Evolutionary conservation across 768 basidiomycete genomes (phyloP).

Genomic region (Trametes meyenii): DNA sequence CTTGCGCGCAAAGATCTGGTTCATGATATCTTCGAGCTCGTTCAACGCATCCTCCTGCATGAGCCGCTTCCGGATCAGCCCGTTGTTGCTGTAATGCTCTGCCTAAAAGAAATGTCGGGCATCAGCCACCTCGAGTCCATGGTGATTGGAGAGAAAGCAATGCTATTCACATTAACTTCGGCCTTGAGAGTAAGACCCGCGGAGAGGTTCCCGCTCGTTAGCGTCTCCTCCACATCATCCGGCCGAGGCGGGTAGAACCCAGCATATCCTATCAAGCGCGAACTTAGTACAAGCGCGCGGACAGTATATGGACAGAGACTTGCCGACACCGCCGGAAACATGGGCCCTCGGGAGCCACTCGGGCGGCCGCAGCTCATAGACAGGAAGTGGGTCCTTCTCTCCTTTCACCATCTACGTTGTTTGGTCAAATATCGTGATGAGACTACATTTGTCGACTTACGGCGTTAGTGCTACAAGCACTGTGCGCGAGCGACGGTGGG

Average conservation of each 20-base stretch:
- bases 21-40: conserved; percentile 75
- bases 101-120: conserved; percentile 42
- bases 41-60: conserved; percentile 53
- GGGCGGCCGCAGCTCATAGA: conserved; percentile 71
- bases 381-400: conserved; percentile 42
- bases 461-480: too few species aligned
- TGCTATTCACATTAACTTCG: conserved; percentile 57
- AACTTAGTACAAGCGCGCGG: background rate
- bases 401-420: conserved; percentile 25
- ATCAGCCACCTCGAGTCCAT: background rate
- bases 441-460: background rate
- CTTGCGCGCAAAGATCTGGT: conserved; percentile 69
- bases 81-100: conserved; percentile 63
- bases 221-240: conserved; percentile 72
- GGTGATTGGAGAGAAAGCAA: background rate
- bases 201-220: conserved; percentile 67
- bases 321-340: conserved; percentile 69
- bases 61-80: conserved; percentile 52
- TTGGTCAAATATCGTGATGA: background rate
- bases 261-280: conserved; percentile 56
- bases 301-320: conserved; percentile 20
- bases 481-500: too few species aligned
- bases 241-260: conserved; percentile 78
- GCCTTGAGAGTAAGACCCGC: conserved; percentile 59
- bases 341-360: conserved; percentile 74